Evolutionary conservation across 2,329 filamentous ascomycete species (phyloP).

Genomic region (Thelonectria blattea): DNA sequence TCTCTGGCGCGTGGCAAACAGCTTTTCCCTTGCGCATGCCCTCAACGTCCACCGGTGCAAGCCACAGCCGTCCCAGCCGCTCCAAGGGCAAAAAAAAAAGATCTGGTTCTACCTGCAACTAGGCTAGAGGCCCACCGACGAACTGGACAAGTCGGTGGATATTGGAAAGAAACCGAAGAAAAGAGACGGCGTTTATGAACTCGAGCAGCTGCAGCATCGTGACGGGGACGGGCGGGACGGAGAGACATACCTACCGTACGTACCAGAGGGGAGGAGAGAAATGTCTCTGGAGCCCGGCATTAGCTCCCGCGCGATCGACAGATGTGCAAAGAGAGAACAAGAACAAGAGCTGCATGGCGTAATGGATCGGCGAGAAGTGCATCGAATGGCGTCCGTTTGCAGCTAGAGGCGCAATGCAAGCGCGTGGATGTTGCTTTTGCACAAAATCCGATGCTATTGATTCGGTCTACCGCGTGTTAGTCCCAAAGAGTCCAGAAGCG

Average conservation of each 20-base stretch:
- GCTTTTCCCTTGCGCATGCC: not conserved
- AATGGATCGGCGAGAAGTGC: not conserved
- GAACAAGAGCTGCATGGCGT: not conserved
- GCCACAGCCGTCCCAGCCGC: not conserved
- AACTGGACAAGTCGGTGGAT: not conserved
- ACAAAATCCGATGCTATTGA: not conserved
- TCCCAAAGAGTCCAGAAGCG: no score
- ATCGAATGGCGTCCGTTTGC: not conserved
- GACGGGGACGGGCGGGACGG: not conserved
- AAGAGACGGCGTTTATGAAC: not conserved
- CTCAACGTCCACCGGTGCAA: not conserved
- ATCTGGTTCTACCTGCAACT: no score
- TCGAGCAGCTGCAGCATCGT: not conserved
- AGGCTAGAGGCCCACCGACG: not conserved
- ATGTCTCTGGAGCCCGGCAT: not conserved
- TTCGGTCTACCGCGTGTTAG: no score
- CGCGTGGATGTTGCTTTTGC: no score
- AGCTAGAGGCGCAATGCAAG: not conserved
- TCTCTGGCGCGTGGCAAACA: not conserved
- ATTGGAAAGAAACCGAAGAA: not conserved
- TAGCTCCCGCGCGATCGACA: not conserved
- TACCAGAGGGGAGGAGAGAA: not conserved
- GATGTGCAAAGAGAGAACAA: not conserved
- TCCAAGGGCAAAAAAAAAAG: not conserved
- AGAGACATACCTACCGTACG: not conserved